Conservation (phyloP, 2,329 filamentous ascomycete species). For the Colletotrichum tofieldiae region DNA sequence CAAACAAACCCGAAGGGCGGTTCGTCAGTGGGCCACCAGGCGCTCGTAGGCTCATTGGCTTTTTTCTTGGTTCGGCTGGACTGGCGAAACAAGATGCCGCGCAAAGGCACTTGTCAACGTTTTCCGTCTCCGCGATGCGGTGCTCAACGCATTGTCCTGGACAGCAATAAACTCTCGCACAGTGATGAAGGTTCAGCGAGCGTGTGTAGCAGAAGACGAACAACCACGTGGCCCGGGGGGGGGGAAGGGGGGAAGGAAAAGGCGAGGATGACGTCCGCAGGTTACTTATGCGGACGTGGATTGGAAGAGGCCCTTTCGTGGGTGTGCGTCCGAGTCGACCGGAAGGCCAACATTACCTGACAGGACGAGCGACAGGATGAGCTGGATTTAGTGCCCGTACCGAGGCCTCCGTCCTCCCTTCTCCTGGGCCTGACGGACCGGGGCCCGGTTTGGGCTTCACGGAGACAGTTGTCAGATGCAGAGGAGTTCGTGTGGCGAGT, state of each 20-base stretch:
- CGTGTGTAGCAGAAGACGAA: conserved; percentile 7
- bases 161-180: neutral
- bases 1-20: neutral
- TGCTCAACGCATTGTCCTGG: neutral
- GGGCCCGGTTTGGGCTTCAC: neutral
- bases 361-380: neutral
- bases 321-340: conserved; percentile 9
- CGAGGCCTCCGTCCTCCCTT: neutral
- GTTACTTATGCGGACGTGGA: neutral
- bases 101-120: neutral
- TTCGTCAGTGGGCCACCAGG: neutral
- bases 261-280: neutral
- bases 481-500: conserved; percentile 1
- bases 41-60: neutral
- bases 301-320: conserved; percentile 2
- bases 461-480: conserved; percentile 13
- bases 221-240: conserved; percentile 9
- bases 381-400: no score
- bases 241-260: no score
- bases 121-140: neutral
- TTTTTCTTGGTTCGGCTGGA: neutral
- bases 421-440: neutral
- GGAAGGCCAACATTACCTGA: conserved; percentile 13
- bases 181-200: neutral
- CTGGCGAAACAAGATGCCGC: neutral